A percentile compares a stretch with the other conserved stretches of the same genome.
Conservation (phyloP, 2,329 filamentous ascomycete species). For the Ophiocordyceps camponoti-floridani region DNA sequence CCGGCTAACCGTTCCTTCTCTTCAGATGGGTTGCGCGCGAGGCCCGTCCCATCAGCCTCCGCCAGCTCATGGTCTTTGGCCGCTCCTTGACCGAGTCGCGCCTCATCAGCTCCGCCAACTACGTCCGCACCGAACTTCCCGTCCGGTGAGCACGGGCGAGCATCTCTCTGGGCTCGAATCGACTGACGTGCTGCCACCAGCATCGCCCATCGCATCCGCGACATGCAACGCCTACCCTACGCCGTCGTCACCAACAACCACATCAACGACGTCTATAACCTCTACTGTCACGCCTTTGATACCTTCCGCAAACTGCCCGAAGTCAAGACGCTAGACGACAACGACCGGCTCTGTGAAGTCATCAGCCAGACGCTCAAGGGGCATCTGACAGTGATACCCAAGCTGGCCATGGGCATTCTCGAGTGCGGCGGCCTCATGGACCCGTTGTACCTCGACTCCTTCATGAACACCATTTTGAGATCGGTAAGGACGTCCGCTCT, state of each 20-base stretch:
- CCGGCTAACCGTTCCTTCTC: slow-evolving; percentile 2
- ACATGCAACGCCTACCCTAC: slow-evolving; percentile 93
- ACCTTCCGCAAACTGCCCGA: slow-evolving; percentile 69
- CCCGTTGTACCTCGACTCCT: slow-evolving; percentile 66
- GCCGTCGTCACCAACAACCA: slow-evolving; percentile 91
- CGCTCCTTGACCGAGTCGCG: slow-evolving; percentile 80
- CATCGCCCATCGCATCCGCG: slow-evolving; percentile 81
- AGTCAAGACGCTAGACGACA: slow-evolving; percentile 73
- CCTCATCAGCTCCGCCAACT: slow-evolving; percentile 88
- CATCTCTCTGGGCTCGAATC: neutral
- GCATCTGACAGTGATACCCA: slow-evolving; percentile 85
- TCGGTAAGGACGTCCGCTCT: slow-evolving; percentile 39
- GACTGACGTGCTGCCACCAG: slow-evolving; percentile 21
- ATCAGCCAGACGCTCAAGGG: slow-evolving; percentile 67
- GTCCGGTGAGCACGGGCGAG: slow-evolving; percentile 7
- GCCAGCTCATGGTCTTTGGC: slow-evolving; percentile 94
- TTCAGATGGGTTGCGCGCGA: slow-evolving; percentile 80
- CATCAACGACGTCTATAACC: slow-evolving; percentile 85
- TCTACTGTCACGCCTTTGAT: slow-evolving; percentile 96
- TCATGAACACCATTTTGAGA: slow-evolving; percentile 87
- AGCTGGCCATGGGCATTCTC: slow-evolving; percentile 82
- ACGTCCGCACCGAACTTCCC: slow-evolving; percentile 75
- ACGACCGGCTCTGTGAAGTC: slow-evolving; percentile 68
- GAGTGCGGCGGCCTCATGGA: slow-evolving; percentile 76
- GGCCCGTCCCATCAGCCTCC: slow-evolving; percentile 84